Conservation (phyloP, 2,329 filamentous ascomycete genomes). For the Colletotrichum cereale region DNA sequence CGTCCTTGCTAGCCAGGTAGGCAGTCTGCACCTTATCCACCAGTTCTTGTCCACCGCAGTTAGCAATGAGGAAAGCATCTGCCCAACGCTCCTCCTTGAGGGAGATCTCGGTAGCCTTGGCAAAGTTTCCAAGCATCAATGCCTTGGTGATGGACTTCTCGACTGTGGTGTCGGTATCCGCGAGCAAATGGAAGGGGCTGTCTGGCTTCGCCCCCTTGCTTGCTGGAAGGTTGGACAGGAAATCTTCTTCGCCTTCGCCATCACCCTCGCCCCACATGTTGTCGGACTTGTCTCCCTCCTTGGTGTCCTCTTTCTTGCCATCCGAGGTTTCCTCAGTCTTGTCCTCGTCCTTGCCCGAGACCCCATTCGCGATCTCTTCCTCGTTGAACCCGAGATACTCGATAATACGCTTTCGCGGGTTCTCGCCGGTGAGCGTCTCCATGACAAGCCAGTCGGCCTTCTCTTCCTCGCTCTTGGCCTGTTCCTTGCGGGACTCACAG, state of each 20-base stretch:
- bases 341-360: conserved; percentile 49
- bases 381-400: conserved; percentile 91
- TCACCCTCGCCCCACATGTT: conserved; percentile 82
- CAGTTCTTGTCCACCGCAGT: conserved; percentile 92
- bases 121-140: conserved; percentile 90
- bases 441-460: conserved; percentile 97
- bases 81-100: conserved; percentile 90
- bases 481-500: conserved; percentile 81
- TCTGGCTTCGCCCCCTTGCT: conserved; percentile 94
- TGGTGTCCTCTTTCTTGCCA: conserved; percentile 47
- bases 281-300: conserved; percentile 64
- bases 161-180: conserved; percentile 83
- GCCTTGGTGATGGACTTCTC: conserved; percentile 91
- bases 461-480: conserved; percentile 87
- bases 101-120: conserved; percentile 89
- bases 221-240: conserved; percentile 85
- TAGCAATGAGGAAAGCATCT: conserved; percentile 97
- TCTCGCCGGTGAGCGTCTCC: conserved; percentile 85
- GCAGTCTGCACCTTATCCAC: conserved; percentile 94
- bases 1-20: conserved; percentile 86
- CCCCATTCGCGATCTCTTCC: conserved; percentile 65
- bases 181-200: conserved; percentile 92
- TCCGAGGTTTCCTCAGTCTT: conserved; percentile 50
- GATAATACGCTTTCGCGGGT: conserved; percentile 86
- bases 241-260: conserved; percentile 77